Evolutionary conservation across 169 alveolate genomes (phyloP).

Genomic region (Plasmodium relictum): DNA sequence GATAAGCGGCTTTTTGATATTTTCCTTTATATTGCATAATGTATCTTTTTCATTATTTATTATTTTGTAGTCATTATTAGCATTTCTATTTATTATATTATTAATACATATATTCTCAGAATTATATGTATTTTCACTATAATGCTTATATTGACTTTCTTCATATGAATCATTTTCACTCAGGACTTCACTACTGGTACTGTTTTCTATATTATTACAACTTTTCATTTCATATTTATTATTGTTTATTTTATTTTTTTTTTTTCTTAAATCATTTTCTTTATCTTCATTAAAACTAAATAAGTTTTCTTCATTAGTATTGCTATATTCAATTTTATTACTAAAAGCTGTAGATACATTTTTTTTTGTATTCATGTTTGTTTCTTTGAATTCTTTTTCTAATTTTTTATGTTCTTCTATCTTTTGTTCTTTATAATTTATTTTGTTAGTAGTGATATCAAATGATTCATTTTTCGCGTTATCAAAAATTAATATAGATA

Average conservation of each 20-base stretch:
- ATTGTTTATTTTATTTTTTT: background rate
- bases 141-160: background rate
- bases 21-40: background rate
- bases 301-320: background rate
- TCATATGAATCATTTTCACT: background rate
- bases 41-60: background rate
- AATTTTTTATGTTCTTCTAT: background rate
- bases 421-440: background rate
- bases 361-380: background rate
- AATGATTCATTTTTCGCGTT: slow-evolving; percentile 5
- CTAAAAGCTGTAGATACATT: background rate
- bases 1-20: slow-evolving; percentile 10
- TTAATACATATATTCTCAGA: background rate
- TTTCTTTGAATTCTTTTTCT: background rate
- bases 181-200: background rate
- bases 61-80: background rate
- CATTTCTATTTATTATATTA: slow-evolving; percentile 5
- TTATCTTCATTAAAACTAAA: background rate
- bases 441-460: background rate
- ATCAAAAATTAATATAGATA: slow-evolving; percentile 55
- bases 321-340: background rate
- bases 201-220: background rate
- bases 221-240: background rate
- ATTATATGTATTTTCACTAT: background rate
- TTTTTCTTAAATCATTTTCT: background rate